These are phyloP conservation scores for Cryomyces minteri DNA, from an alignment of 495 filamentous ascomycete genomes.

Conservation along the genomic window DNA sequence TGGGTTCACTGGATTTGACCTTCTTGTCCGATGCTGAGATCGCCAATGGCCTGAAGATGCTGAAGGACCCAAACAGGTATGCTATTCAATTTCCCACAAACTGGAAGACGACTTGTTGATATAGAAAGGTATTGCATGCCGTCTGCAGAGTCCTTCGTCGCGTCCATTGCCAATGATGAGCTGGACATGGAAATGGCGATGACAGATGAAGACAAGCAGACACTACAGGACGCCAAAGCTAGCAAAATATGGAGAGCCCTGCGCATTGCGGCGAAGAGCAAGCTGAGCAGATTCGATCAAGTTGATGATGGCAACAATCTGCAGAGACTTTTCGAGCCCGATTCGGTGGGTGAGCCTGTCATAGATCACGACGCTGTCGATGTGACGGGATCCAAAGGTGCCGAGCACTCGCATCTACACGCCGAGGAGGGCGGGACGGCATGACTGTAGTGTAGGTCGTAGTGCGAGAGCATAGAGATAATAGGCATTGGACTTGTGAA, in stretches of 20 bases:
- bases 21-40: slow-evolving; percentile 52
- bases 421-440: too few relatives aligned
- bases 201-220: slow-evolving; percentile 48
- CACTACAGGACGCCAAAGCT: slow-evolving; percentile 44
- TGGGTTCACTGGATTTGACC: slow-evolving; percentile 52
- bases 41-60: slow-evolving; percentile 32
- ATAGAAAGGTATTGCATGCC: slow-evolving; percentile 29
- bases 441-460: too few relatives aligned
- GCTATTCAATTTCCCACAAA: slow-evolving; percentile 6
- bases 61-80: slow-evolving; percentile 39
- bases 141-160: slow-evolving; percentile 29
- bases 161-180: slow-evolving; percentile 45
- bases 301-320: slow-evolving; percentile 64
- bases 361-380: not conserved
- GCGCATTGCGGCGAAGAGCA: slow-evolving; percentile 52
- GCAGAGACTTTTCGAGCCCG: slow-evolving; percentile 25
- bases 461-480: too few relatives aligned
- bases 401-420: too few relatives aligned
- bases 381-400: too few relatives aligned
- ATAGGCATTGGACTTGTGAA: too few relatives aligned
- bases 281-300: slow-evolving; percentile 63
- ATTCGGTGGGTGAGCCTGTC: not conserved
- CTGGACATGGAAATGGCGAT: slow-evolving; percentile 69
- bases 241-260: slow-evolving; percentile 83
- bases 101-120: not conserved